Conservation (phyloP, 305 asterid species). For the Fraxinus greggii region DNA sequence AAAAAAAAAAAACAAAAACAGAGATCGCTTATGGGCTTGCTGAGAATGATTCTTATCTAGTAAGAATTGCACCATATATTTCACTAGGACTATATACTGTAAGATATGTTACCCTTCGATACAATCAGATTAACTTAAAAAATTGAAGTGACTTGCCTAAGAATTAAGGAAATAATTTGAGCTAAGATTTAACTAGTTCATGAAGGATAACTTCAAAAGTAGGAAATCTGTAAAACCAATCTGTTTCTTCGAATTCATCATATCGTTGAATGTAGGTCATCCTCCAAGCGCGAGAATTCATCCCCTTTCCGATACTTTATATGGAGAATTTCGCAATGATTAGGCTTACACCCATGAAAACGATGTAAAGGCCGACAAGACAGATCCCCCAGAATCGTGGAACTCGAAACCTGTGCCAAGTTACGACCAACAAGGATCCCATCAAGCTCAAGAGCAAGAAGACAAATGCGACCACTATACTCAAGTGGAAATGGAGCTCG, state of each 20-base stretch:
- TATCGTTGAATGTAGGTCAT: background rate
- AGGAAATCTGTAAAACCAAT: background rate
- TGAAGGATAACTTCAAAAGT: background rate
- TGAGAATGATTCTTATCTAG: background rate
- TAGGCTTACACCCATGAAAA: conserved; percentile 66
- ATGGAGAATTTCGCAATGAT: conserved; percentile 60
- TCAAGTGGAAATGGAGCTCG: conserved; percentile 71
- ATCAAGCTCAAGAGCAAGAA: conserved; percentile 88
- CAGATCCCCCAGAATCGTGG: conserved; percentile 97
- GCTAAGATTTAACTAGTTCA: background rate
- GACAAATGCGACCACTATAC: conserved; percentile 82
- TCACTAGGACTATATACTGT: background rate
- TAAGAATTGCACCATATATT: background rate
- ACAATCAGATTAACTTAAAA: background rate
- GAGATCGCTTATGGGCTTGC: no score
- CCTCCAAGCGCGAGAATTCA: background rate
- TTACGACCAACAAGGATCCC: conserved; percentile 88
- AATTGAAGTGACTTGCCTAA: background rate
- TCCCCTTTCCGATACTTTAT: conserved; percentile 29
- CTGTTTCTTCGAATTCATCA: background rate
- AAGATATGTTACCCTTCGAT: background rate
- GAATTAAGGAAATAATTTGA: background rate
- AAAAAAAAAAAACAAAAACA: no score
- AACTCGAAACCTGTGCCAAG: conserved; percentile 84
- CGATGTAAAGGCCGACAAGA: conserved; percentile 75